These are phyloP conservation scores for Boletus rubroflammeus DNA, from an alignment of 768 basidiomycete genomes.

Conservation along the genomic window DNA sequence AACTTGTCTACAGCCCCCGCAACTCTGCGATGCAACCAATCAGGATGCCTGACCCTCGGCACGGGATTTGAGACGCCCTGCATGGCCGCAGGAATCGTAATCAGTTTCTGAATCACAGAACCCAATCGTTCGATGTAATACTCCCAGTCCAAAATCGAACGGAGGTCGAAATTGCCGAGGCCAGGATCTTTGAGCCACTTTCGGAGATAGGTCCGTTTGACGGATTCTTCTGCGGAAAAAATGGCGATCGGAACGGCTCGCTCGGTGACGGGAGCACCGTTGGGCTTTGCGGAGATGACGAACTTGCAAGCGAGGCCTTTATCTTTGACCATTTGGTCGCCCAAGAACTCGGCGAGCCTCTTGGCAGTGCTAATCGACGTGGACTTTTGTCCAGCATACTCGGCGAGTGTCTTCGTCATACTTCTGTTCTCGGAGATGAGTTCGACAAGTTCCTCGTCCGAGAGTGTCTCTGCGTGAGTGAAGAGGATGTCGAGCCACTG, in stretches of 20 bases:
- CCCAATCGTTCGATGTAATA: slow-evolving; percentile 98
- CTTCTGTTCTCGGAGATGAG: slow-evolving; percentile 98
- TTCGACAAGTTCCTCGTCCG: slow-evolving; percentile 91
- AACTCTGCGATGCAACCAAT: slow-evolving; percentile 93
- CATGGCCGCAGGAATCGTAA: slow-evolving; percentile 98
- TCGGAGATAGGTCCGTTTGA: slow-evolving; percentile 86
- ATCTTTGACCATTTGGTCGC: slow-evolving; percentile 99
- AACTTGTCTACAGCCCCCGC: slow-evolving; percentile 91
- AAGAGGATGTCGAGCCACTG: slow-evolving; percentile 97
- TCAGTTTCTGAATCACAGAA: slow-evolving; percentile 97
- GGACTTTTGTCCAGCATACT: slow-evolving; percentile 95
- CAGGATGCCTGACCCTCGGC: slow-evolving; percentile 91
- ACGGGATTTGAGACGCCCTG: slow-evolving; percentile 97
- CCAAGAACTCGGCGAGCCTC: slow-evolving; percentile 93
- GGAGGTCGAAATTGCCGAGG: slow-evolving; percentile 82
- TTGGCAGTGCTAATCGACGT: slow-evolving; percentile 97
- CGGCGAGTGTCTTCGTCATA: slow-evolving; percentile 95
- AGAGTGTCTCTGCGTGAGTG: slow-evolving; percentile 76
- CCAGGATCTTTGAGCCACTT: slow-evolving; percentile 97
- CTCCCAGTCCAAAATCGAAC: slow-evolving; percentile 94
- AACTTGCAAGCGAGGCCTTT: slow-evolving; percentile 99
- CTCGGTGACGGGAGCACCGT: slow-evolving; percentile 93
- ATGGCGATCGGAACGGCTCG: slow-evolving; percentile 96
- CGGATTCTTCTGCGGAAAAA: slow-evolving; percentile 90
- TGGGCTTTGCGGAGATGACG: slow-evolving; percentile 93